phyloP scores from a whole-genome alignment of 148 eudicot species.

The Persicaria maculosa region DNA sequence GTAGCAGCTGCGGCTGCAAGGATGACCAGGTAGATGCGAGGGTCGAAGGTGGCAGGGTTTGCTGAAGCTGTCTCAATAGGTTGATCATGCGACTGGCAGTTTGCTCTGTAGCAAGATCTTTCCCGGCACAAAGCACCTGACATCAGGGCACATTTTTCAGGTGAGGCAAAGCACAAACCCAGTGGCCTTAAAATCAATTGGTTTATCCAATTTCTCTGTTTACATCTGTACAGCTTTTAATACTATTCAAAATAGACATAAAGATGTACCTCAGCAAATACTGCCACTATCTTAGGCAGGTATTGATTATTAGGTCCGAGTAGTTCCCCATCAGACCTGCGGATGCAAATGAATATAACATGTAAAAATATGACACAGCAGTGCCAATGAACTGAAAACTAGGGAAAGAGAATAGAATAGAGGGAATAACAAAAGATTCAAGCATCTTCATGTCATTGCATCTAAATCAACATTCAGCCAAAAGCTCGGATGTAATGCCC shows the following conservation, averaged over 20 bases:
- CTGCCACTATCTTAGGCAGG: slow-evolving; percentile 32
- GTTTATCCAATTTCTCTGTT: not conserved
- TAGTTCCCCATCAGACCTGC: slow-evolving; percentile 38
- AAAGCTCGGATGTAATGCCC: not conserved
- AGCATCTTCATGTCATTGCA: not conserved
- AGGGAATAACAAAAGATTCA: not conserved
- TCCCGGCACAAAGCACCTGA: slow-evolving; percentile 33
- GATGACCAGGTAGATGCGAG: slow-evolving; percentile 38
- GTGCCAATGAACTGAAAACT: not conserved
- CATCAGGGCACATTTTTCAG: not conserved
- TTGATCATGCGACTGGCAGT: slow-evolving; percentile 35
- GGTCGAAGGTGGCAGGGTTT: slow-evolving; percentile 33
- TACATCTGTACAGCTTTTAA: not conserved
- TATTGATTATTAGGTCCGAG: slow-evolving; percentile 34
- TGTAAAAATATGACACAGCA: not conserved
- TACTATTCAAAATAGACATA: too few species aligned
- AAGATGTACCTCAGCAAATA: slow-evolving; percentile 40
- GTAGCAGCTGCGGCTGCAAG: slow-evolving; percentile 34
- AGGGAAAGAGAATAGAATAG: not conserved
- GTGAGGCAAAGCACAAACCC: not conserved
- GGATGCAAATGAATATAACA: slow-evolving; percentile 22
- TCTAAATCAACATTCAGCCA: not conserved
- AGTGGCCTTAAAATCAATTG: not conserved
- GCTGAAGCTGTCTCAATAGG: slow-evolving; percentile 37
- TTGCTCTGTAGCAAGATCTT: slow-evolving; percentile 39